Evolutionary conservation across 352 stramenopile species (phyloP).

Genomic region (Phytophthora melonis): DNA sequence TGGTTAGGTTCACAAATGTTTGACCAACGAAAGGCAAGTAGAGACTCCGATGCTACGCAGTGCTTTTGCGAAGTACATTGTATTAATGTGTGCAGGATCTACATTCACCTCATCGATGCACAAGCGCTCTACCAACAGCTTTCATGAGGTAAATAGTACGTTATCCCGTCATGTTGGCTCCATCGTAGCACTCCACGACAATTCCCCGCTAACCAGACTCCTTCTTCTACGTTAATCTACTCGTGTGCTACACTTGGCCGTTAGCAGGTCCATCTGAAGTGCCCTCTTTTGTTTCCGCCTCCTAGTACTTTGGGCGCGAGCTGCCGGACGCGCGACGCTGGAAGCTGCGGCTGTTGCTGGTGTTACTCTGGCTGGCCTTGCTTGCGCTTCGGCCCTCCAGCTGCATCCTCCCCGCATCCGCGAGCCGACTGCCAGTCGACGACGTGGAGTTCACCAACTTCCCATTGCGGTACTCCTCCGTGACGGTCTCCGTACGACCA

Average conservation of each 20-base stretch:
- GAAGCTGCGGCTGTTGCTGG: slow-evolving; percentile 1
- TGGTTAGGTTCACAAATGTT: slow-evolving; percentile 6
- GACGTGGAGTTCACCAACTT: slow-evolving; percentile 67
- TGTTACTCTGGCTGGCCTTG: neutral
- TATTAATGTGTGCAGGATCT: neutral
- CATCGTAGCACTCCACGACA: slow-evolving; percentile 15
- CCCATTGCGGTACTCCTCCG: slow-evolving; percentile 80
- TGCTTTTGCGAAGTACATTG: neutral
- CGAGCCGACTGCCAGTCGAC: slow-evolving; percentile 50
- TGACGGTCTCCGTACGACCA: slow-evolving; percentile 64
- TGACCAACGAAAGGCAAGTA: neutral
- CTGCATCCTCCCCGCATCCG: slow-evolving; percentile 69
- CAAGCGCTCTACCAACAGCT: neutral
- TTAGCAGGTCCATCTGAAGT: slow-evolving; percentile 16
- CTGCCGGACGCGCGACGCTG: slow-evolving; percentile 28
- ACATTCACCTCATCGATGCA: neutral
- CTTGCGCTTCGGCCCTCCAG: slow-evolving; percentile 39
- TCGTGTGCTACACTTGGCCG: neutral
- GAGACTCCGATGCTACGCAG: neutral
- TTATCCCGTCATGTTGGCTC: slow-evolving; percentile 7
- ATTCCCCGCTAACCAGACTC: slow-evolving; percentile 4
- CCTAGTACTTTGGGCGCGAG: slow-evolving; percentile 27
- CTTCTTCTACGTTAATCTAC: slow-evolving; percentile 9
- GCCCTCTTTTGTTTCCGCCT: slow-evolving; percentile 1
- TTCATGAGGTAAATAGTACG: slow-evolving; percentile 29